phyloP scores from a whole-genome alignment of 176 grass and related monocot species.

The Hsuehochloa calcarea region DNA sequence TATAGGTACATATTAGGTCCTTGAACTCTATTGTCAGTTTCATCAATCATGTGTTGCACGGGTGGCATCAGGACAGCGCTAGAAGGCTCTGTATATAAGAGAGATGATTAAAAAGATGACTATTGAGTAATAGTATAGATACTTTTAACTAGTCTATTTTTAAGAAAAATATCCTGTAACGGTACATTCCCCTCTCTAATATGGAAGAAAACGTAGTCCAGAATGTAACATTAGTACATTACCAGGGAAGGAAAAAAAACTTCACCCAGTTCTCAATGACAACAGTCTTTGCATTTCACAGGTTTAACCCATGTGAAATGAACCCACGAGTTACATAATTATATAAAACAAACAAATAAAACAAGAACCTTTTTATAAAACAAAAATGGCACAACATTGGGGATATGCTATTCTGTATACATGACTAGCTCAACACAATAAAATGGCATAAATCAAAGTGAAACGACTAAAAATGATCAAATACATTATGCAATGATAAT shows the following conservation, averaged over 20 bases:
- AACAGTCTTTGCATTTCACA: not conserved
- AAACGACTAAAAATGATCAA: not conserved
- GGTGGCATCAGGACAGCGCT: not conserved
- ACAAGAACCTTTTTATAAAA: not conserved
- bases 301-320: not conserved
- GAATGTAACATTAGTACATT: not conserved
- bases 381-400: not conserved
- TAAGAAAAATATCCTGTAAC: not conserved
- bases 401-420: not conserved
- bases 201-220: not conserved
- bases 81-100: not conserved
- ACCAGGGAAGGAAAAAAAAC: not conserved
- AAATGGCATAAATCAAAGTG: not conserved
- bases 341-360: not conserved
- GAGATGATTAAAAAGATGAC: not conserved
- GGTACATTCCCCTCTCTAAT: not conserved
- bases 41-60: not conserved
- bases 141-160: not conserved
- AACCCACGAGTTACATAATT: not conserved
- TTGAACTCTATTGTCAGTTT: not conserved
- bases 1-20: not conserved
- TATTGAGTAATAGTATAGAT: not conserved
- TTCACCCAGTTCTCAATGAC: not conserved
- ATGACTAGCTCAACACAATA: not conserved
- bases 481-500: not conserved